Evolutionary conservation across 345 rosid genomes (phyloP).

Genomic region (Hirschfeldia incana): DNA sequence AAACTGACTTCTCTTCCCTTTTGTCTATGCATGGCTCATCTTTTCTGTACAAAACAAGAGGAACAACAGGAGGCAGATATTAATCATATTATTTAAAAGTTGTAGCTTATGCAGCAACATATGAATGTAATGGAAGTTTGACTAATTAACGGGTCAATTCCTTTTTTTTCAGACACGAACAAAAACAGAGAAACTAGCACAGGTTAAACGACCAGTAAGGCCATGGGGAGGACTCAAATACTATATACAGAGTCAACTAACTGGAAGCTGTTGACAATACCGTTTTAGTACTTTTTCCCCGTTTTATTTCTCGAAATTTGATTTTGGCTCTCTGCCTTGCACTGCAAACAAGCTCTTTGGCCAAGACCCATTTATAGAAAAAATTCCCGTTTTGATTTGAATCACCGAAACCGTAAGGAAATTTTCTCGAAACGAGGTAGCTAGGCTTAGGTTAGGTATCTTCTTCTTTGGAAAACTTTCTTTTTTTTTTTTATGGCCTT

Average conservation of each 20-base stretch:
- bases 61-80: slow-evolving; percentile 26
- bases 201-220: too few species aligned
- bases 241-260: too few species aligned
- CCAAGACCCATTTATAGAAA: neutral
- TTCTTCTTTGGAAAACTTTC: neutral
- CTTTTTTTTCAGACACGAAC: neutral
- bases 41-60: slow-evolving; percentile 28
- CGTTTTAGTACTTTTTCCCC: neutral
- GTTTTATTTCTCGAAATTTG: too few species aligned
- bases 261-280: neutral
- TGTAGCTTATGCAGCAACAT: neutral
- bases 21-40: neutral
- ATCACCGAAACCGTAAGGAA: neutral
- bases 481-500: too few species aligned
- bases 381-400: neutral
- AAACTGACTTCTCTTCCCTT: slow-evolving; percentile 36
- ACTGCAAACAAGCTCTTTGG: too few species aligned
- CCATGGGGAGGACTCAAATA: neutral
- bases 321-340: neutral
- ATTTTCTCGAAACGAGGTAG: neutral
- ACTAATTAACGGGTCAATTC: neutral
- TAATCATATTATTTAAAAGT: neutral
- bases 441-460: neutral
- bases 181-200: neutral
- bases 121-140: neutral